phyloP scores from a whole-genome alignment of 345 rosid genomes.

The Trapa bicornis region DNA sequence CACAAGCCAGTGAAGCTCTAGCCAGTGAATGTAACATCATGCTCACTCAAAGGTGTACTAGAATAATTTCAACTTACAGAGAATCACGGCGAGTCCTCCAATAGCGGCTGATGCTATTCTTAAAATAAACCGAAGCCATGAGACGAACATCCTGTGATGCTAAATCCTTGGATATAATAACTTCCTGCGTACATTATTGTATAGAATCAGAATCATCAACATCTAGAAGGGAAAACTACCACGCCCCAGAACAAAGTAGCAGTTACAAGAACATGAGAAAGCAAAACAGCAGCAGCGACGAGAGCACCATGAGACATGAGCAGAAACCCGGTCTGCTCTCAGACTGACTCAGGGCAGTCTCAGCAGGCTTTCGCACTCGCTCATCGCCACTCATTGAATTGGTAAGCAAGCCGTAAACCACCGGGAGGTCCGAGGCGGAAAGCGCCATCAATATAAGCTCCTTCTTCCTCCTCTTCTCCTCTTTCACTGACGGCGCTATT shows the following conservation, averaged over 20 bases:
- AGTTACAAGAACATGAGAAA: slow-evolving; percentile 5
- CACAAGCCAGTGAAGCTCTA: neutral
- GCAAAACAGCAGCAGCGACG: neutral
- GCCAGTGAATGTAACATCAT: neutral
- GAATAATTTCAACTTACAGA: slow-evolving; percentile 25
- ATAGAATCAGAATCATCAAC: slow-evolving; percentile 8
- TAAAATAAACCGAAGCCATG: slow-evolving; percentile 86
- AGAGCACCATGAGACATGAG: slow-evolving; percentile 73
- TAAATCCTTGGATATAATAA: slow-evolving; percentile 77
- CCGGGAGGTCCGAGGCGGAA: slow-evolving; percentile 78
- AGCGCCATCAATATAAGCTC: slow-evolving; percentile 47
- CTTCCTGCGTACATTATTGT: slow-evolving; percentile 53
- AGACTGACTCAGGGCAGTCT: slow-evolving; percentile 71
- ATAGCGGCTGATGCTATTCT: slow-evolving; percentile 73
- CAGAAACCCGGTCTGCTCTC: slow-evolving; percentile 92
- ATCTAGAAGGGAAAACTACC: neutral
- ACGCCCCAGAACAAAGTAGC: slow-evolving; percentile 1
- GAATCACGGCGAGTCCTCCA: slow-evolving; percentile 86
- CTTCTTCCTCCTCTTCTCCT: neutral
- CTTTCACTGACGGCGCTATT: neutral
- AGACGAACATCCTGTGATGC: slow-evolving; percentile 80
- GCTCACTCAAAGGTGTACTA: neutral
- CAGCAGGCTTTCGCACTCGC: slow-evolving; percentile 72
- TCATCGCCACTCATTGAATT: slow-evolving; percentile 91
- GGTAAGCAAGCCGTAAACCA: slow-evolving; percentile 55